Evolutionary conservation across 2,329 filamentous ascomycete species (phyloP).

Genomic region (Fusarium sororula): DNA sequence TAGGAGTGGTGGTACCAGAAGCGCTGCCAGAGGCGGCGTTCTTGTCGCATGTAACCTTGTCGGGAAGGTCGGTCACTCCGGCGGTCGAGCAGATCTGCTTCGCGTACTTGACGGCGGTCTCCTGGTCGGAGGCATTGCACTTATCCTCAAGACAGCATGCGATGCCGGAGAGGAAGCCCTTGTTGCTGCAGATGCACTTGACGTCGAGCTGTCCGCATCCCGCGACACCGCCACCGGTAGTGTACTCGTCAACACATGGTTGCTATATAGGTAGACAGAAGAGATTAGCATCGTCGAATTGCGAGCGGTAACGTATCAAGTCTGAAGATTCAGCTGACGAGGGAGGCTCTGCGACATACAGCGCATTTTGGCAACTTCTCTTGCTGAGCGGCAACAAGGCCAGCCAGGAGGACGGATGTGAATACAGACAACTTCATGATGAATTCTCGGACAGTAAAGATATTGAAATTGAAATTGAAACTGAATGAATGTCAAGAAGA

Average conservation of each 20-base stretch:
- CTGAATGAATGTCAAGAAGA: not conserved
- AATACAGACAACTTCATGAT: slow-evolving; percentile 50
- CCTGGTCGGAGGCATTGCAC: slow-evolving; percentile 48
- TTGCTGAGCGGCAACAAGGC: slow-evolving; percentile 48
- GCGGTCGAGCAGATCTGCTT: slow-evolving; percentile 50
- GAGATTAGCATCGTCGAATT: slow-evolving; percentile 4
- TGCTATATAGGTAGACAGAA: slow-evolving; percentile 34
- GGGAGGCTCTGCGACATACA: slow-evolving; percentile 43
- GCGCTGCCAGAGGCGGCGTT: slow-evolving; percentile 7
- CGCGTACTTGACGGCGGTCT: slow-evolving; percentile 50
- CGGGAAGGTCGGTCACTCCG: slow-evolving; percentile 48
- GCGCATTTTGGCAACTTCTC: slow-evolving; percentile 50
- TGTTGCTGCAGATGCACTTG: slow-evolving; percentile 54
- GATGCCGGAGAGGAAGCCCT: slow-evolving; percentile 51
- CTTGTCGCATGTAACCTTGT: slow-evolving; percentile 49
- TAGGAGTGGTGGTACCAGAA: slow-evolving; percentile 11
- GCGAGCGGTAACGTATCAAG: not conserved
- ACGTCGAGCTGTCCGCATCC: slow-evolving; percentile 52
- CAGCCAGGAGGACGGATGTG: slow-evolving; percentile 44
- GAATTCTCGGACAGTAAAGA: not conserved
- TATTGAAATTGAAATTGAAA: not conserved
- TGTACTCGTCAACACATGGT: slow-evolving; percentile 47
- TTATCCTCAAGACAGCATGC: slow-evolving; percentile 53
- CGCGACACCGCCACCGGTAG: slow-evolving; percentile 47
- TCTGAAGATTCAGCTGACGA: not conserved